Base-by-base conservation (phyloP, 2,329 filamentous ascomycete species). In the Penicillium sp. region DNA sequence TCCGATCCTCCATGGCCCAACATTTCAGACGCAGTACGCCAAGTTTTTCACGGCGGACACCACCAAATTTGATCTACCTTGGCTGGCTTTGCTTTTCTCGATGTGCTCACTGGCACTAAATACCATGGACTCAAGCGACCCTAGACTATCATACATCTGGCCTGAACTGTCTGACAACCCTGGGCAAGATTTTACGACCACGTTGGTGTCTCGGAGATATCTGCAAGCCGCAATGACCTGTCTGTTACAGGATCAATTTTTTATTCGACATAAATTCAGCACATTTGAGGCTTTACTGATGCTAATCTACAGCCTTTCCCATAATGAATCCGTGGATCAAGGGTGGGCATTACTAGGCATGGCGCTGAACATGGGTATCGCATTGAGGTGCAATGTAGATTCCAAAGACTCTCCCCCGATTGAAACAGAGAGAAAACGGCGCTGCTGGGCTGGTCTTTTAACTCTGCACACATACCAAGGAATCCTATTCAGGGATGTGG, bases 381-480 rank as follows among this genome's bases (percentile, higher is more conserved):
- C 63, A 1, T 52, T 73, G 10, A 62, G 65, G 6, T 71, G 68
- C 43, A 70, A 72, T 29, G 53, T 68, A 7, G 63, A 66, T 3
- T 26, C 10, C 11, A 54, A 55, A 5, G 49, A 56, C 3, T 29
- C 71, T 2, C 52, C 52, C 24, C 33, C 43, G 1, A 51, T 72
- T 2, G 62, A 66, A 10, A 49, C 46, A 5, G 65, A 73, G 34
- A 52, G 70, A 42, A 54, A 68, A 14, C 64, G 70, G 1, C 60
- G 70, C 4, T 68, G 67, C 34, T 73, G 70, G 70, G 68, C 64
- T 9, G 70, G 64, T 1, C 42, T 73, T 5, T 60, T 71, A 46
- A 61, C 66, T 13, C 55, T 73, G 1, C 71, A 72, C 36, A 71
- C 67, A 0, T 66, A 70, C 21, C 70, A 73, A 34, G 67, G 58